A percentile compares a stretch with the other conserved stretches of the same genome.
phyloP scores from a whole-genome alignment of 257 asterid species.

The Solanum megistacrolobum region DNA sequence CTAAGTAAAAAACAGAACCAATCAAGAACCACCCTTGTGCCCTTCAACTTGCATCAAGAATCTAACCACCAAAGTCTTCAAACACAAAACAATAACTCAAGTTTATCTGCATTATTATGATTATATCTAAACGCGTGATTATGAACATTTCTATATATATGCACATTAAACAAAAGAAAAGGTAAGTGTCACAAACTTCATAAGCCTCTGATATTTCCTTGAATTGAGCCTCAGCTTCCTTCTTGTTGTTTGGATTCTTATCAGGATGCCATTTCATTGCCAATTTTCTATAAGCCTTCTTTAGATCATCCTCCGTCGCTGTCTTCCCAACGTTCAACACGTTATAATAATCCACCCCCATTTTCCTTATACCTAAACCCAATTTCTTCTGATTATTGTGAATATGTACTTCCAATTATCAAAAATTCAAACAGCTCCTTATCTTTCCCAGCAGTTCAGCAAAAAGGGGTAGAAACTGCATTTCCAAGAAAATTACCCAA shows the following conservation, averaged over 20 bases:
- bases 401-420: background rate
- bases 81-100: background rate
- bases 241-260: conserved; percentile 69
- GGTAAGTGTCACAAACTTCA: conserved; percentile 33
- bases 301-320: conserved; percentile 88
- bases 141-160: background rate
- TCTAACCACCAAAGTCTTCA: background rate
- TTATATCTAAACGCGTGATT: background rate
- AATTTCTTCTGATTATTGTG: background rate
- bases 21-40: background rate
- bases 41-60: background rate
- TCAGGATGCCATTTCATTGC: conserved; percentile 99
- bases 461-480: background rate
- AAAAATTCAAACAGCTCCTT: background rate
- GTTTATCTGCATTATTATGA: background rate
- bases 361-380: conserved; percentile 2
- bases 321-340: conserved; percentile 50
- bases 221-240: conserved; percentile 82
- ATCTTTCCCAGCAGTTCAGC: background rate
- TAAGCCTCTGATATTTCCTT: conserved; percentile 89
- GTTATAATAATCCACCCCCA: conserved; percentile 79
- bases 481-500: background rate
- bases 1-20: background rate
- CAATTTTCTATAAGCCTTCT: conserved; percentile 72
- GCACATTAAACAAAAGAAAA: background rate